Percentiles rank a stretch among this genome's conserved stretches.
Conservation (phyloP, 805 yeast species). For the Candida sithepensis region DNA sequence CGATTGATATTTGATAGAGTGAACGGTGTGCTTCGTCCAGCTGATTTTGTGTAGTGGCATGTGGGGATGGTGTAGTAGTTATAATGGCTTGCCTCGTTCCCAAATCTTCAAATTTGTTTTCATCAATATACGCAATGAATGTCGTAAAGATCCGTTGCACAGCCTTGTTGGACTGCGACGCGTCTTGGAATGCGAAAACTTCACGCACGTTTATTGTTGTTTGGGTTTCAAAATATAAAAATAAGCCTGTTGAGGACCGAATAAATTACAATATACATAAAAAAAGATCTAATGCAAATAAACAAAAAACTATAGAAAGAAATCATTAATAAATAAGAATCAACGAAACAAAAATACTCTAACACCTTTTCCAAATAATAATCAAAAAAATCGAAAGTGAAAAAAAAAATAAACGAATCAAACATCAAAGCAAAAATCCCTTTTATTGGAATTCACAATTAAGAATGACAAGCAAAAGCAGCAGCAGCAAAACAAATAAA, state of each 20-base stretch:
- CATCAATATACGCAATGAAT: too few relatives aligned
- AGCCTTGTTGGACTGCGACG: too few relatives aligned
- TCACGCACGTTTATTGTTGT: neutral
- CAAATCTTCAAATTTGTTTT: too few relatives aligned
- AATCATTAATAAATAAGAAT: slow-evolving; percentile 3
- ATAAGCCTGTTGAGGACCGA: slow-evolving; percentile 24
- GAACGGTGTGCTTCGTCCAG: too few relatives aligned
- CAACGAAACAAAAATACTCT: neutral
- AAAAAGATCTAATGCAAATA: slow-evolving; percentile 5
- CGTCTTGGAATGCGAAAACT: too few relatives aligned
- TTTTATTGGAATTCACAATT: neutral
- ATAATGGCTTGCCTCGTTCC: too few relatives aligned
- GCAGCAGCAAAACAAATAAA: neutral
- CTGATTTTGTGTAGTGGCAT: too few relatives aligned
- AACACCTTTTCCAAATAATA: neutral
- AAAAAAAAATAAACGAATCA: slow-evolving; percentile 1
- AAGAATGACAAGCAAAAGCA: slow-evolving; percentile 1
- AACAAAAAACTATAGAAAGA: slow-evolving; percentile 3
- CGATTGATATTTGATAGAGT: too few relatives aligned
- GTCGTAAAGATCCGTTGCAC: too few relatives aligned
- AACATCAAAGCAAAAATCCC: neutral
- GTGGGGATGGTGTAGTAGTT: too few relatives aligned
- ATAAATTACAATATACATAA: slow-evolving; percentile 15
- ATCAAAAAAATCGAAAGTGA: slow-evolving; percentile 7
- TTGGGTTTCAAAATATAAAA: neutral